Evolutionary conservation across 768 basidiomycete species (phyloP), one percentile per base, ranked within the genome.

Genomic region (Leccinum disarticulatum): DNA sequence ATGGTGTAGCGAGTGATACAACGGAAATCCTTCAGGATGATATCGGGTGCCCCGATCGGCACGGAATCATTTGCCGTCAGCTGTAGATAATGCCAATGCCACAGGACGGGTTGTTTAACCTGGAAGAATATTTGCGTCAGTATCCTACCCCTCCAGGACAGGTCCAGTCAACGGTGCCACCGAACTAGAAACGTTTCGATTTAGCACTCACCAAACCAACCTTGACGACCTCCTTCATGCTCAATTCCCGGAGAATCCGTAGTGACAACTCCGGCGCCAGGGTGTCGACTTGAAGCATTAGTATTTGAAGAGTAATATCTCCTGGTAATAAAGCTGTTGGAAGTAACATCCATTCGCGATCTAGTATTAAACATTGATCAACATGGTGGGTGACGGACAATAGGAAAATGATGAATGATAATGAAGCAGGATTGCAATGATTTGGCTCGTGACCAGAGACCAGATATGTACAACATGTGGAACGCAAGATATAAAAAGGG

Each of bases 291-390:
- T 85, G 35, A 83, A 81, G 64, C 95, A 95, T 72, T 93, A 88
- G 80, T 48, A 95, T 92, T 70, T 94, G 93, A 6, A 91, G 79
- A 11, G 83, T 84, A 35, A 95, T 90, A 65, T 95, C 93, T 33
- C 91, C 91, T 0, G 93, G 93, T 62, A 91, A 79, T 73, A 88
- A 86, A 11, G 88, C 90, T 90, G 61, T 25, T 58, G 35, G 19
- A 35, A 46, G 51, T 5, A 57, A 53, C 48, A 59, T 59, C 17
- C 30, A 64, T 67, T 54, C 54, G 68, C 65, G 68, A 55, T 66
- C 71, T 36, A 73, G 55, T 51, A 73, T 70, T 17, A 73, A 61
- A 35, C 70, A 17, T 17, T 11, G 13, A 52, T 70, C 22, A 68
- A 59, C n/a, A 38, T 36, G 7, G 28, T 30, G 28, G 33, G 10